Base-by-base conservation (phyloP, 73 alveolate genomes). In the Paramecium biaurelia region DNA sequence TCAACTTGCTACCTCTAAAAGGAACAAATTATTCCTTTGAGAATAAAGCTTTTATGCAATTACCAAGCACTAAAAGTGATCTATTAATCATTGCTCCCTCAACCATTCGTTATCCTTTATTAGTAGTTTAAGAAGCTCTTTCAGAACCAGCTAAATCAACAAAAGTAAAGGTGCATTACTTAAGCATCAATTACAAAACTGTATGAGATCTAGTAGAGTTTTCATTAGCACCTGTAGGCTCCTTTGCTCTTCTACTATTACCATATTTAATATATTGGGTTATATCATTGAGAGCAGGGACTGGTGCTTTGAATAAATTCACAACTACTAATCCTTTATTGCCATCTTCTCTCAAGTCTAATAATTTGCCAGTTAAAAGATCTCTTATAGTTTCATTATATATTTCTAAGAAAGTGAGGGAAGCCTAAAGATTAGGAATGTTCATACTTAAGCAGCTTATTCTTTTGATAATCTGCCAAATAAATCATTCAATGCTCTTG, bases 141-240 rank as follows among this genome's bases (percentile, higher is more conserved):
- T 96, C 99, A 45, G 95, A 68, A 34, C 99, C 99, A 9, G 99
- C 99, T 47, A 96, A 79, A 94, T 96, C 99, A 42, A 96, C 95
- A 53, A 89, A 70, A 18, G 89, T 89, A 12, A 82, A 18, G 28
- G 85, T 70, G 92, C 68, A 70, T 35, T 24, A 28, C 56, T 41
- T 67, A 35, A 68, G 41, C 74, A 89, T 57, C 47, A 89, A 45
- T 70, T 89, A 82, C 70, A 95, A 89, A 15, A 95, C 96, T 12
- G 98, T 96, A 70, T 95, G 98, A 1, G 98, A 95, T 30, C 98
- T 43, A 32, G 96, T 86, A 26, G 96, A 87, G 53, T 98, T 96
- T 82, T 97, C 98, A 84, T 97, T 97, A 5, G 98, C 98, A 45
- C 98, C 98, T 15, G 99, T 97, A 5, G 99, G 98, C 90, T 97